Evolutionary conservation across 108 stramenopile genomes (phyloP), one percentile per base, ranked within the genome.

Genomic region (Seminavis robusta): DNA sequence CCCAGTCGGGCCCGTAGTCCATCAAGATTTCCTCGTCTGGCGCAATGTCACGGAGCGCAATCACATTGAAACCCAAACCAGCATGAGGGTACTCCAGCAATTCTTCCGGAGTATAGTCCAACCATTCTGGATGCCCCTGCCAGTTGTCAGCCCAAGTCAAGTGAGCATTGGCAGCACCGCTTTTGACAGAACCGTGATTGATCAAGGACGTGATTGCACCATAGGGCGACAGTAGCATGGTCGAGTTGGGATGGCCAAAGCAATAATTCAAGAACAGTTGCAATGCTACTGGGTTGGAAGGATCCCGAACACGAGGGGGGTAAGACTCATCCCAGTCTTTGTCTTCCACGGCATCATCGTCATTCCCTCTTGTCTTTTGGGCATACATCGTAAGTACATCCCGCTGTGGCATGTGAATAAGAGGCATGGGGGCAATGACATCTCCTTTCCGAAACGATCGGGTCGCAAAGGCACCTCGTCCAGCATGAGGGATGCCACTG

Each of bases 401-500:
- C 10, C 69, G 55, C 41, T 63, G 37, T 2, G 63, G 42, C 47
- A 71, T 19, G 34, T 82, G 84, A 39, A 90, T 61, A 20, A 90
- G 27, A 0, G 88, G 88, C 15, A 69, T 71, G 5, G 84, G 84
- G 10, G 78, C 58, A 13, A 90, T 79, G 28, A 90, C 33, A 16
- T 61, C 52, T 0, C 80, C 84, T 58, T 75, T 65, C 11, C 65
- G 57, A 33, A 90, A 78, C 25, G 75, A 74, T 20, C 83, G 63
- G 15, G 66, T 78, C 1, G 88, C 84, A 77, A 90, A 84, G 7
- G 84, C 88, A 2, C 88, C 88, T 20, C 80, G 65, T 9, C 88
- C 88, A 9, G 84, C 88, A 57, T 80, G 66, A 8, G 82, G 77
- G 13, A 90, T 77, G 6, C 52, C 73, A 27, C 80, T 82, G 9